Percentiles rank a stretch among this genome's conserved stretches.
These are phyloP conservation scores for Trypanosoma mega DNA, from an alignment of 208 protist species.

Conservation along the genomic window DNA sequence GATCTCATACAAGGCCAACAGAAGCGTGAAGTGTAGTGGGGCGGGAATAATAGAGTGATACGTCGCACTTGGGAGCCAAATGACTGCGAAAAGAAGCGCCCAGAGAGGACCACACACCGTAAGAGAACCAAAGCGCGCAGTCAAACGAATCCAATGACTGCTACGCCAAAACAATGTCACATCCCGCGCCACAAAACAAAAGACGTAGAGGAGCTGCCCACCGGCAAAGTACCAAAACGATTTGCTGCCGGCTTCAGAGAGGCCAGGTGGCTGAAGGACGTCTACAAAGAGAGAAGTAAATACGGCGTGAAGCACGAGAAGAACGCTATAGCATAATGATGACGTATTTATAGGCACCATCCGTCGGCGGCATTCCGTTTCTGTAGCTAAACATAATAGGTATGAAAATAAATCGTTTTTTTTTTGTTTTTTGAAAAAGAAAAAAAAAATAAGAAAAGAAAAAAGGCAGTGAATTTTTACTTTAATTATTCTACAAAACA, in stretches of 20 bases:
- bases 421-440: not conserved
- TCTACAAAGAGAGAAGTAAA: slow-evolving; percentile 34
- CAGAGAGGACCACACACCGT: slow-evolving; percentile 19
- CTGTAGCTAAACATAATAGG: too few species aligned
- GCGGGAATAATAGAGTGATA: too few species aligned
- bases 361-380: too few species aligned
- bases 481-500: too few species aligned
- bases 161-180: slow-evolving; percentile 8
- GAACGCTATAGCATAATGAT: too few species aligned
- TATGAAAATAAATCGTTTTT: too few species aligned
- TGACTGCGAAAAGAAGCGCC: slow-evolving; percentile 18
- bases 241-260: not conserved
- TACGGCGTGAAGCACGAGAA: slow-evolving; percentile 34
- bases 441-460: not conserved
- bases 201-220: slow-evolving; percentile 24
- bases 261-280: slow-evolving; percentile 14
- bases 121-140: not conserved
- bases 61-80: slow-evolving; percentile 20
- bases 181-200: slow-evolving; percentile 16
- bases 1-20: slow-evolving; percentile 17
- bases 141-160: not conserved
- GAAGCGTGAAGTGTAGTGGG: too few species aligned
- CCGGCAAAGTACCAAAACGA: slow-evolving; percentile 20
- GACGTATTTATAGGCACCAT: too few species aligned
- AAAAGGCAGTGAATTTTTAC: too few species aligned